Evolutionary conservation across 768 basidiomycete species (phyloP).

Genomic region (Terana coerulea): DNA sequence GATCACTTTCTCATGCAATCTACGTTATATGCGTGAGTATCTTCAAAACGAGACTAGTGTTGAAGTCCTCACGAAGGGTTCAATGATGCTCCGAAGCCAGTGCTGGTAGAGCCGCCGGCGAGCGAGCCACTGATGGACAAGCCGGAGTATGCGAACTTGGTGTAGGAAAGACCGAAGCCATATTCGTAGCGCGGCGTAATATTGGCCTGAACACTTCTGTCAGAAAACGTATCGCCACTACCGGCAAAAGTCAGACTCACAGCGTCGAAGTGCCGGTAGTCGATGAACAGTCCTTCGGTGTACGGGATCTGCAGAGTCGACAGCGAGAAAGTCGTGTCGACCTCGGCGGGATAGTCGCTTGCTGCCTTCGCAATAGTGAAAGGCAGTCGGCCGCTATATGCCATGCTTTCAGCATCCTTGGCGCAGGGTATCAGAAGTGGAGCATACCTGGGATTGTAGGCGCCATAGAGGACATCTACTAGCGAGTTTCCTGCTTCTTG

Average conservation of each 20-base stretch:
- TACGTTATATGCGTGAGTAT: conserved; percentile 17
- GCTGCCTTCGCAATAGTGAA: conserved; percentile 66
- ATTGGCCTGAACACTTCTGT: conserved; percentile 21
- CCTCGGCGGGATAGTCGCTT: conserved; percentile 47
- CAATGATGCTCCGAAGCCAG: conserved; percentile 48
- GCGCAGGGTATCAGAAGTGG: neutral
- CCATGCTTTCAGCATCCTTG: conserved; percentile 2
- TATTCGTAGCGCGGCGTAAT: conserved; percentile 58
- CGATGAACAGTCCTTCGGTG: conserved; percentile 43
- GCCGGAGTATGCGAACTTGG: conserved; percentile 61
- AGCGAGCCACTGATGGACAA: conserved; percentile 30
- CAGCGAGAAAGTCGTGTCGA: conserved; percentile 23
- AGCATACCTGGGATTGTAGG: conserved; percentile 58
- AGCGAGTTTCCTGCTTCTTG: conserved; percentile 71
- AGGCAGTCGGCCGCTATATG: conserved; percentile 54
- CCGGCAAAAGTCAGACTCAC: conserved; percentile 14
- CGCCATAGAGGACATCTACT: conserved; percentile 74
- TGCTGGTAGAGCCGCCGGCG: conserved; percentile 35
- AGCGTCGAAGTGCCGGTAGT: conserved; percentile 38
- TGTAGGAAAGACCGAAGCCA: conserved; percentile 73
- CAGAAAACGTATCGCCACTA: neutral
- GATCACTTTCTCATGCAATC: conserved; percentile 48
- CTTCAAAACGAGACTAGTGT: too few relatives aligned
- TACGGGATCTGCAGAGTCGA: conserved; percentile 53
- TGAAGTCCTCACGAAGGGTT: conserved; percentile 38